Conservation (phyloP, 257 asterid genomes). For the Salvia hispanica region DNA sequence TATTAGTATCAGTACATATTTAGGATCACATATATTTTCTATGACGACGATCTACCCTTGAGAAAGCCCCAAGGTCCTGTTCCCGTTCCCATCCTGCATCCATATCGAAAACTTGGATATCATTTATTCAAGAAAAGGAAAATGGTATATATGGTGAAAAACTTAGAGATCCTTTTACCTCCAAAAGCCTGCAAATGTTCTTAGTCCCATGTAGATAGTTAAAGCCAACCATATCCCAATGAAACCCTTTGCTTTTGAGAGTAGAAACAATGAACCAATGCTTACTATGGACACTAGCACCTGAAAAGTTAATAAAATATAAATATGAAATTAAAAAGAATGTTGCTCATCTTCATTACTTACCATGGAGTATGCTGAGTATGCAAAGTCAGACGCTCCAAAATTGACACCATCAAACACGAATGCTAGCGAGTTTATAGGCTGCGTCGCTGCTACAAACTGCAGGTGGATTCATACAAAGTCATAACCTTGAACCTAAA, state of each 20-base stretch:
- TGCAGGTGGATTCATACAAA: not conserved
- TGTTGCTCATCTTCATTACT: not conserved
- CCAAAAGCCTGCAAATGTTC: constrained; percentile 84
- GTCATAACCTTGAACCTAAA: not conserved
- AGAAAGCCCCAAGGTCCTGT: too few relatives aligned
- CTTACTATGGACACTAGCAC: constrained; percentile 65
- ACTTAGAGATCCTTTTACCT: constrained; percentile 49
- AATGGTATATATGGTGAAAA: not conserved
- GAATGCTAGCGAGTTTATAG: constrained; percentile 82
- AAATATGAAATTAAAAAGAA: not conserved
- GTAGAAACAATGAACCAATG: constrained; percentile 67
- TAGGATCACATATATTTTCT: too few relatives aligned
- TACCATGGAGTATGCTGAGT: constrained; percentile 94
- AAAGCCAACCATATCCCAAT: constrained; percentile 90
- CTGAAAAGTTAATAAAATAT: constrained; percentile 32
- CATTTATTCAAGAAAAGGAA: too few relatives aligned
- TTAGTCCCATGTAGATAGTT: constrained; percentile 75
- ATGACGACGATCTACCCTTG: too few relatives aligned
- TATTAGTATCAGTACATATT: too few relatives aligned
- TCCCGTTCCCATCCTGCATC: too few relatives aligned
- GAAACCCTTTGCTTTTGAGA: constrained; percentile 65
- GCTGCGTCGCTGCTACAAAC: constrained; percentile 95
- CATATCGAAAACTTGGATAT: too few relatives aligned
- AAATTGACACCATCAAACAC: constrained; percentile 89
- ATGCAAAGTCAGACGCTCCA: constrained; percentile 90